A percentile compares a stretch with the other conserved stretches of the same genome.
Evolutionary conservation across 2,329 filamentous ascomycete species (phyloP).

Genomic region (Polychaeton citri): DNA sequence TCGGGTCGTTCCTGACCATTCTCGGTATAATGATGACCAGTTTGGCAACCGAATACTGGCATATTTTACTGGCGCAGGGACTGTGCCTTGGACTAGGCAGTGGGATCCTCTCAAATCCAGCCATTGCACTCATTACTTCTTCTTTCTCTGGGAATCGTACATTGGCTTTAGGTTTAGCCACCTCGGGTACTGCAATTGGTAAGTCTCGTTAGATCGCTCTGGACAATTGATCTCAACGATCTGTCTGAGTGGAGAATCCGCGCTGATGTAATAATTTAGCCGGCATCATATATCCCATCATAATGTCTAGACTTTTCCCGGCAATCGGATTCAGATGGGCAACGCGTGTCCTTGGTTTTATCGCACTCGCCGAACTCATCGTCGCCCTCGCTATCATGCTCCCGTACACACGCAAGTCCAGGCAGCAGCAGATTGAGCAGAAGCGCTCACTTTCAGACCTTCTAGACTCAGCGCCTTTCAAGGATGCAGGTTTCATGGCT

Average conservation of each 20-base stretch:
- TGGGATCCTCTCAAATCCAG: conserved; percentile 3
- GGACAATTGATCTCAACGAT: conserved; percentile 3
- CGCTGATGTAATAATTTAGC: conserved; percentile 7
- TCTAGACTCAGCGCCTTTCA: conserved; percentile 23
- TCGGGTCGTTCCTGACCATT: conserved; percentile 2
- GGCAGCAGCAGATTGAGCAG: conserved; percentile 22
- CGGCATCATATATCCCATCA: not conserved
- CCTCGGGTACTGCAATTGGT: conserved; percentile 44
- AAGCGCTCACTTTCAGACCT: no score
- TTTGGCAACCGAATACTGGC: conserved; percentile 4
- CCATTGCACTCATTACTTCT: conserved; percentile 43
- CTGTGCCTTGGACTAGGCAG: conserved; percentile 4
- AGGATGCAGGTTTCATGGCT: conserved; percentile 21
- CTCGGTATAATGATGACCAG: conserved; percentile 7
- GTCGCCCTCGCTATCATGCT: conserved; percentile 19
- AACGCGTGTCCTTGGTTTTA: conserved; percentile 36
- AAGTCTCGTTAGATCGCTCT: no score
- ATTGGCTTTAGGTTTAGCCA: conserved; percentile 44
- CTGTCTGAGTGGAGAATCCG: conserved; percentile 2
- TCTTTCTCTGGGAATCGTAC: conserved; percentile 45
- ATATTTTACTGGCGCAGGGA: conserved; percentile 6
- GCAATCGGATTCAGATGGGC: conserved; percentile 33
- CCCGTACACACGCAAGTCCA: conserved; percentile 25
- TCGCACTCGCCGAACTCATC: conserved; percentile 32
- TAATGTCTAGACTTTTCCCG: conserved; percentile 30